These are phyloP conservation scores for Botryobasidium botryosum DNA, from an alignment of 768 basidiomycete species.

Conservation along the genomic window DNA sequence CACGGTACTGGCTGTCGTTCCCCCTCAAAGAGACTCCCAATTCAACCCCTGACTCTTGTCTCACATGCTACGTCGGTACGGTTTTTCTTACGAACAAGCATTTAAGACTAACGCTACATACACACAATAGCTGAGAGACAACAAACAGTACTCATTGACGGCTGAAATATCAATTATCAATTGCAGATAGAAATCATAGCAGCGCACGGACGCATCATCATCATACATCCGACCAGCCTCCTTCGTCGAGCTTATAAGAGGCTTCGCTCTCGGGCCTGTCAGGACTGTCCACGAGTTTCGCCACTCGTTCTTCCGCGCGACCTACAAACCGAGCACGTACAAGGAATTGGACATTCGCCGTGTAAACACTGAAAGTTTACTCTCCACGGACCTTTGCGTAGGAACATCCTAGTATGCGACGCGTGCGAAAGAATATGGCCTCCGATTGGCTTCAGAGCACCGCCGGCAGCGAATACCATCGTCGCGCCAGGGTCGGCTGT, in stretches of 20 bases:
- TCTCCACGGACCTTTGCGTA: conserved; percentile 53
- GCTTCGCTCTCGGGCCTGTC: conserved; percentile 83
- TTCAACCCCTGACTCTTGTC: too few species aligned
- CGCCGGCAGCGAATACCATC: conserved; percentile 89
- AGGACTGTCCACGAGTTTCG: conserved; percentile 78
- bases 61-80: too few species aligned
- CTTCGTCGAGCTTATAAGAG: conserved; percentile 81
- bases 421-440: conserved; percentile 81
- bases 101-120: too few species aligned
- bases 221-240: conserved; percentile 77
- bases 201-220: too few species aligned
- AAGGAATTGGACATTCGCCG: neutral
- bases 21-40: too few species aligned
- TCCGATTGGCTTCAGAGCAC: conserved; percentile 42
- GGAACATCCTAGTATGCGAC: conserved; percentile 72
- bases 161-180: too few species aligned
- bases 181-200: too few species aligned
- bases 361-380: neutral
- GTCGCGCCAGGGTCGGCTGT: conserved; percentile 88
- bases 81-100: too few species aligned
- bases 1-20: too few species aligned
- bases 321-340: conserved; percentile 28
- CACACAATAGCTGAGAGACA: too few species aligned
- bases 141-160: too few species aligned
- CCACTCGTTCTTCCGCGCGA: conserved; percentile 79